Evolutionary conservation across 495 filamentous ascomycete genomes (phyloP).

Genomic region (Rusavskia elegans): DNA sequence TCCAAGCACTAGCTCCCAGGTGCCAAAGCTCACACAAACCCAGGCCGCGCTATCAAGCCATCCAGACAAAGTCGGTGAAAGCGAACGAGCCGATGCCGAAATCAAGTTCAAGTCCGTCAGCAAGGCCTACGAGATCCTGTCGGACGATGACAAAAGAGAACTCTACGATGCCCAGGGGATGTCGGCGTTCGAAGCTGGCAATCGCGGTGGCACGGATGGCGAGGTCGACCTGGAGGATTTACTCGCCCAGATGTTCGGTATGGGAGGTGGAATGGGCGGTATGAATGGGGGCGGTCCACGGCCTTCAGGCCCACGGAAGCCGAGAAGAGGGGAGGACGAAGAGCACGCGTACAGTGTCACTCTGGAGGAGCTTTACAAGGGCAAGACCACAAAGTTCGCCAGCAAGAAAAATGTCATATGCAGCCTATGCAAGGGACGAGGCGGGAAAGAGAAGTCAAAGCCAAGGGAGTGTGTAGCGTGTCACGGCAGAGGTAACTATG

Average conservation of each 20-base stretch:
- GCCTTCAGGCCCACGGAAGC: slow-evolving; percentile 35
- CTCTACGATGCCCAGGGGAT: slow-evolving; percentile 91
- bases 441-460: slow-evolving; percentile 85
- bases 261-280: slow-evolving; percentile 24
- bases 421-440: slow-evolving; percentile 67
- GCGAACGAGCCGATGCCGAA: slow-evolving; percentile 68
- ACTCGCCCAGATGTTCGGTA: slow-evolving; percentile 84
- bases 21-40: neutral
- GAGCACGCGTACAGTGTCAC: slow-evolving; percentile 81
- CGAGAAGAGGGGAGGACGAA: slow-evolving; percentile 62
- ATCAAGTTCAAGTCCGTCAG: slow-evolving; percentile 79
- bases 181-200: slow-evolving; percentile 68
- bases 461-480: slow-evolving; percentile 72
- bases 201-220: slow-evolving; percentile 47
- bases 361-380: slow-evolving; percentile 91
- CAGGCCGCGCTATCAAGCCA: slow-evolving; percentile 80
- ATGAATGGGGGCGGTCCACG: slow-evolving; percentile 30
- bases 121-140: slow-evolving; percentile 93
- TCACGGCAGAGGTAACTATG: slow-evolving; percentile 43
- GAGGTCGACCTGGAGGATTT: slow-evolving; percentile 82
- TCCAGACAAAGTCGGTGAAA: slow-evolving; percentile 89
- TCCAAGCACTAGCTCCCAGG: neutral
- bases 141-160: slow-evolving; percentile 84
- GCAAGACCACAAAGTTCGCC: slow-evolving; percentile 90
- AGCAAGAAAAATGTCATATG: slow-evolving; percentile 89